Base-by-base conservation (phyloP, 805 yeast species). In the Ogataea kodamae region DNA sequence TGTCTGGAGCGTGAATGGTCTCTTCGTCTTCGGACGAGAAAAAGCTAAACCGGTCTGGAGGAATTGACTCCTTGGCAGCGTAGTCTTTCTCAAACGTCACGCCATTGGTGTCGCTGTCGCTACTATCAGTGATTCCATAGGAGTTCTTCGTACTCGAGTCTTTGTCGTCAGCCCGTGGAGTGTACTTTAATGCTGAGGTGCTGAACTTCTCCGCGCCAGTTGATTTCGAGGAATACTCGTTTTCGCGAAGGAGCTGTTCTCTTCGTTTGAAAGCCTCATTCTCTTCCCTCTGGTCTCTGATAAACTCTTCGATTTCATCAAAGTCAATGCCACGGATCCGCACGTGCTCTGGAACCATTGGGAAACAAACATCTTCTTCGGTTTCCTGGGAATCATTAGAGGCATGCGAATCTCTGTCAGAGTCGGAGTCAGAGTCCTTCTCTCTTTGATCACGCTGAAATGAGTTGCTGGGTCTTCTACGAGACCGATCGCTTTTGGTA, bases 331-430 rank as follows among this genome's bases (percentile, higher is more conserved):
- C 96, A 40, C 78, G 78, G 6, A 59, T 47, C 31, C 75, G 66
- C 9, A 68, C 65, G 37, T 72, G 76, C 40, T 81, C 81, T 4
- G 84, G 78, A 30, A 77, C 64, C 86, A 87, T 81, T 2, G 97
- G 97, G 61, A 89, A 89, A 67, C 97, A 90, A 27, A 90, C 98
- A 71, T 90, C 97, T 55, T 87, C 96, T 52, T 90, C 97, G 0
- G 96, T 87, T 54, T 88, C 96, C 48, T 85, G 95, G 4, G 89
- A 79, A 12, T 79, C 76, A 45, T 87, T 68, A 7, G 90, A 81
- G 2, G 79, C 83, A 47, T 76, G 84, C 2, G 89, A 81, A 47
- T 74, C 81, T 13, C 70, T 72, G 45, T 82, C 90, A 40, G 78
- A 72, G 49, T 80, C 87, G 24, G 64, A 58, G 9, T 60, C 62